These are phyloP conservation scores for Boletus vinaceobasis DNA, from an alignment of 768 basidiomycete genomes.

Conservation along the genomic window DNA sequence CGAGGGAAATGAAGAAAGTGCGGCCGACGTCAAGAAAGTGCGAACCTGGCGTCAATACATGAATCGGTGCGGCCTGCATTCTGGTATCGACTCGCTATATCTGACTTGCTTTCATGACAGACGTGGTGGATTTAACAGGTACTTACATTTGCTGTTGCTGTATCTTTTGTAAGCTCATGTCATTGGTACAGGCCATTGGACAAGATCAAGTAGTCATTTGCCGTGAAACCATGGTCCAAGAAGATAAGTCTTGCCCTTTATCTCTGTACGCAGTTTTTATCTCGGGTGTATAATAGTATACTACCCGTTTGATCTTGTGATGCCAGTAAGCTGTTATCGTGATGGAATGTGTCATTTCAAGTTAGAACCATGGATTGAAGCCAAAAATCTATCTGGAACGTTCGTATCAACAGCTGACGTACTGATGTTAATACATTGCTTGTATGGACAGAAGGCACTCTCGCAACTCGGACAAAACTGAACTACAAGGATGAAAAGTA, in stretches of 20 bases:
- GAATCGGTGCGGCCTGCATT: conserved; percentile 64
- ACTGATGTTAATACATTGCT: conserved; percentile 27
- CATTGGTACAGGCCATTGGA: conserved; percentile 69
- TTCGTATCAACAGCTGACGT: conserved; percentile 24
- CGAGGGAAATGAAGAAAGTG: conserved; percentile 77
- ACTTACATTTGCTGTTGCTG: neutral
- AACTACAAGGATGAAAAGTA: conserved; percentile 19
- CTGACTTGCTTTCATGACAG: conserved; percentile 35
- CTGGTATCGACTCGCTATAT: conserved; percentile 2
- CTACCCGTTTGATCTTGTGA: neutral
- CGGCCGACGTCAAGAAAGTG: conserved; percentile 67
- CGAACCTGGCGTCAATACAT: conserved; percentile 98
- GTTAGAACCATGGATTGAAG: conserved; percentile 7
- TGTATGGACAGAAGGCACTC: conserved; percentile 14
- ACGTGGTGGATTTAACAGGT: conserved; percentile 86
- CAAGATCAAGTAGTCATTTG: conserved; percentile 74
- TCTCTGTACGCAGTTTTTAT: conserved; percentile 9
- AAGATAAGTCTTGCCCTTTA: conserved; percentile 19
- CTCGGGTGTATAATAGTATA: neutral
- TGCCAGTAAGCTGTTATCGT: neutral
- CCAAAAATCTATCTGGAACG: conserved; percentile 22
- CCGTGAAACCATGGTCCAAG: neutral
- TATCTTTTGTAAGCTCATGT: conserved; percentile 14
- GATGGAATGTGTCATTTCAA: neutral
- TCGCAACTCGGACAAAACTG: conserved; percentile 16